Evolutionary conservation across 1,284 basidiomycete species (phyloP).

Genomic region (Pulveroboletus sp.): DNA sequence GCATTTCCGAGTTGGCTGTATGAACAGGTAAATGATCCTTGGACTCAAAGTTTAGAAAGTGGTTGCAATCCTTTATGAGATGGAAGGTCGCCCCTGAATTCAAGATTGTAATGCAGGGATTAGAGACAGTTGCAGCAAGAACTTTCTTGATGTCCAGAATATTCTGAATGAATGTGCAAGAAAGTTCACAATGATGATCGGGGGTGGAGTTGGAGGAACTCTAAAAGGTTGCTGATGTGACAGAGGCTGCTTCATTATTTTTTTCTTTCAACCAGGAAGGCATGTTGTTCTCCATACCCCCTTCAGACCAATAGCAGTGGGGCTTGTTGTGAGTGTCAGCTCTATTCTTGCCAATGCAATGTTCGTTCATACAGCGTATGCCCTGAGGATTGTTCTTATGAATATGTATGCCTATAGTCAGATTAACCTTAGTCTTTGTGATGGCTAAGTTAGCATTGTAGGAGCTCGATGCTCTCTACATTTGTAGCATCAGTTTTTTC

Average conservation of each 20-base stretch:
- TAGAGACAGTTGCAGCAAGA: no score
- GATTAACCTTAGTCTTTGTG: background rate
- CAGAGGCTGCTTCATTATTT: no score
- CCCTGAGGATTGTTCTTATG: background rate
- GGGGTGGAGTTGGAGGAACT: no score
- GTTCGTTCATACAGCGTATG: background rate
- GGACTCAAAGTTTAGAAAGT: background rate
- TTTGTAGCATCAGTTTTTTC: no score
- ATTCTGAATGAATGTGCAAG: no score
- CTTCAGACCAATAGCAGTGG: background rate
- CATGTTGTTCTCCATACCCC: background rate
- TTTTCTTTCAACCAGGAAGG: background rate
- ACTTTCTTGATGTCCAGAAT: no score
- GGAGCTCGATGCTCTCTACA: no score
- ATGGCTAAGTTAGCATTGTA: no score
- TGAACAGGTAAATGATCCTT: background rate
- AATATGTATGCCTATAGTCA: background rate
- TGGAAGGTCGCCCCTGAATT: background rate
- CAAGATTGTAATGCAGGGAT: background rate
- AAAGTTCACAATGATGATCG: no score
- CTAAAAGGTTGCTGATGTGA: no score
- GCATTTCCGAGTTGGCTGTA: background rate
- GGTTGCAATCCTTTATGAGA: background rate
- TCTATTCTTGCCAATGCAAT: background rate
- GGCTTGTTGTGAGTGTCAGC: background rate